These are phyloP conservation scores for Lepraria neglecta DNA, from an alignment of 495 filamentous ascomycete genomes.

Conservation along the genomic window DNA sequence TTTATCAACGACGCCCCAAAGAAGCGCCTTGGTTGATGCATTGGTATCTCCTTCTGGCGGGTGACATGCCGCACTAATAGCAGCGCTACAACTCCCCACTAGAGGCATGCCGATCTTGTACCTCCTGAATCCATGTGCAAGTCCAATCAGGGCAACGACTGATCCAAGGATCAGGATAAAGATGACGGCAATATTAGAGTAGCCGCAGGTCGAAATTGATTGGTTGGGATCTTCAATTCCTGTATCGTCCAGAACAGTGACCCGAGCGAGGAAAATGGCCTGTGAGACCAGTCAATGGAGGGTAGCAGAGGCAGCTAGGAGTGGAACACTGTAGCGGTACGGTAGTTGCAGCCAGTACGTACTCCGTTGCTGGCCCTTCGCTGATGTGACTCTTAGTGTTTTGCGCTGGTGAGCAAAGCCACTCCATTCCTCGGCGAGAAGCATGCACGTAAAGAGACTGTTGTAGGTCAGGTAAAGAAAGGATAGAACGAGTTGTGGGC, in stretches of 20 bases:
- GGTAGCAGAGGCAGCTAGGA: constrained; percentile 30
- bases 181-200: constrained; percentile 32
- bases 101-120: constrained; percentile 35
- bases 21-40: constrained; percentile 25
- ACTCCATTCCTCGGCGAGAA: constrained; percentile 35
- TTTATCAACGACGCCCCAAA: constrained; percentile 34
- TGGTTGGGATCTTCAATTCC: constrained; percentile 9
- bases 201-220: constrained; percentile 32
- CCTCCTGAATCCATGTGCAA: constrained; percentile 26
- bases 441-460: constrained; percentile 39
- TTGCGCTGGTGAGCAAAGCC: constrained; percentile 30
- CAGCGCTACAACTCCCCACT: constrained; percentile 37
- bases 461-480: constrained; percentile 40
- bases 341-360: constrained; percentile 46
- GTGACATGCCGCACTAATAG: constrained; percentile 44
- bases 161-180: constrained; percentile 26
- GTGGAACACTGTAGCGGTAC: constrained; percentile 38
- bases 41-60: constrained; percentile 18
- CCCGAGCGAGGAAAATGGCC: constrained; percentile 35
- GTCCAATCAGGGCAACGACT: constrained; percentile 26
- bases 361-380: constrained; percentile 34
- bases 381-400: constrained; percentile 43
- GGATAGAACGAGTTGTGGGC: constrained; percentile 41
- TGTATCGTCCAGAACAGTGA: constrained; percentile 21
- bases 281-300: constrained; percentile 43